Base-by-base conservation (phyloP, 768 basidiomycete species). In the Mycena albidolilacea region DNA sequence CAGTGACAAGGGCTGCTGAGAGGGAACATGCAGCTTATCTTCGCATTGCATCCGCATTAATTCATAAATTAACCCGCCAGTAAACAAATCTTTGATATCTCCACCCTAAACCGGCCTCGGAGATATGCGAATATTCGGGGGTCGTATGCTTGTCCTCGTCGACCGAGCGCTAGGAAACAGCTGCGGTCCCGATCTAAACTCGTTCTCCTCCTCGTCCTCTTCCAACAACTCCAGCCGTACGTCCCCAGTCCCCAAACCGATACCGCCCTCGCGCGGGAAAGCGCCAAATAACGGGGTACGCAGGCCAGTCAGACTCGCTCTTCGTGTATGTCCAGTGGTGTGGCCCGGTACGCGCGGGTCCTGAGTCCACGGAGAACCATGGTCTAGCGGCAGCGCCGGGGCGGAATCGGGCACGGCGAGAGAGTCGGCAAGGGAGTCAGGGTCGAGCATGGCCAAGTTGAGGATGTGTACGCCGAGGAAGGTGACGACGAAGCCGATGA, bases 281-380 rank as follows among this genome's bases (percentile, higher is more conserved):
- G 95, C 87, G 79, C 88, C 90, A 82, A 96, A 96, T 23, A 97
- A 83, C 17, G 87, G 82, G 48, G 87, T 87, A 77, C 94, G 92
- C 5, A 89, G 85, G 46, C 39, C 60, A 76, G 92, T 92, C 12
- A 92, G 82, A 15, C 91, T 92, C 66, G 86, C 87, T 73, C 90
- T 86, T 43, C 67, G 19, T 58, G 44, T 58, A 30, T 48, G 67
- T 46, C 58, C 67, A 48, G 30, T 30, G 5, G 54, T 30, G 54
- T 35, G 54, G 23, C 23, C 54, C 54, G 54, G 23, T 30, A 15
- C 54, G 54, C 12, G 54, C 54, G 54, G 5, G 11, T 30, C 0
- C 11, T 37, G 60, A 35, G 43, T 48, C 59, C 94, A 93, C 67
- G 67, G 46, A n/a, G 39, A 38, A 46, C 60, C 60, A 14, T 39